Evolutionary conservation across 2,329 filamentous ascomycete species (phyloP).

Genomic region (Aspergillus neotritici): DNA sequence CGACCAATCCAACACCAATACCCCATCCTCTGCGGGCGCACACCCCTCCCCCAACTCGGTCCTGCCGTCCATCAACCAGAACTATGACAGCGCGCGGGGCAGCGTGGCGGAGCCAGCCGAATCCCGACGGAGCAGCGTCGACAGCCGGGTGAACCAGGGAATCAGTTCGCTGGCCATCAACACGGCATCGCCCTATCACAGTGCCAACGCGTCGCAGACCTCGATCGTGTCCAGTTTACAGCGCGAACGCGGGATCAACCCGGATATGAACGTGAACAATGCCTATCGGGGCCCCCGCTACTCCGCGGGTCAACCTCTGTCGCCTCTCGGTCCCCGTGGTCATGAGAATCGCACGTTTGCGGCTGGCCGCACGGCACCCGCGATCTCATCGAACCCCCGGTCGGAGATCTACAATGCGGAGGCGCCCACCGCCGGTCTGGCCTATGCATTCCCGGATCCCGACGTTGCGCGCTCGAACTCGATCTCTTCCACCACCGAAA

Average conservation of each 20-base stretch:
- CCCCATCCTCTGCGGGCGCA: slow-evolving; percentile 33
- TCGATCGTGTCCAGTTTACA: slow-evolving; percentile 42
- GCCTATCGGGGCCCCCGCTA: slow-evolving; percentile 38
- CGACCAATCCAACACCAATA: slow-evolving; percentile 31
- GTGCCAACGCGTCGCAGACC: slow-evolving; percentile 42
- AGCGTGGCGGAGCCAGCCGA: slow-evolving; percentile 40
- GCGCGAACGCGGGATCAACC: slow-evolving; percentile 38
- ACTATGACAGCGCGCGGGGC: slow-evolving; percentile 45
- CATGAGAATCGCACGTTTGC: slow-evolving; percentile 40
- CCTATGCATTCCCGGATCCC: slow-evolving; percentile 48
- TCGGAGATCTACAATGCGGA: slow-evolving; percentile 48
- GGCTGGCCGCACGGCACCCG: slow-evolving; percentile 43
- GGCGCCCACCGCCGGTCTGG: slow-evolving; percentile 45
- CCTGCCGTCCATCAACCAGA: slow-evolving; percentile 56
- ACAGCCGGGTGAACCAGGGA: slow-evolving; percentile 46
- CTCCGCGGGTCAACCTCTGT: slow-evolving; percentile 36
- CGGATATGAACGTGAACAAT: slow-evolving; percentile 32
- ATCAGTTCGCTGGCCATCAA: slow-evolving; percentile 45
- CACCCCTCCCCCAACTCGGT: slow-evolving; percentile 39
- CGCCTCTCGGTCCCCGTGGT: slow-evolving; percentile 36
- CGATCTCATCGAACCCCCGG: slow-evolving; percentile 45
- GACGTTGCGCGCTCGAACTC: slow-evolving; percentile 38
- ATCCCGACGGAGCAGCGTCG: slow-evolving; percentile 46
- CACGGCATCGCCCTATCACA: slow-evolving; percentile 44
- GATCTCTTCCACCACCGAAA: slow-evolving; percentile 30